Base-by-base conservation (phyloP, 495 filamentous ascomycete genomes). In the Stereocaulon alpinum region DNA sequence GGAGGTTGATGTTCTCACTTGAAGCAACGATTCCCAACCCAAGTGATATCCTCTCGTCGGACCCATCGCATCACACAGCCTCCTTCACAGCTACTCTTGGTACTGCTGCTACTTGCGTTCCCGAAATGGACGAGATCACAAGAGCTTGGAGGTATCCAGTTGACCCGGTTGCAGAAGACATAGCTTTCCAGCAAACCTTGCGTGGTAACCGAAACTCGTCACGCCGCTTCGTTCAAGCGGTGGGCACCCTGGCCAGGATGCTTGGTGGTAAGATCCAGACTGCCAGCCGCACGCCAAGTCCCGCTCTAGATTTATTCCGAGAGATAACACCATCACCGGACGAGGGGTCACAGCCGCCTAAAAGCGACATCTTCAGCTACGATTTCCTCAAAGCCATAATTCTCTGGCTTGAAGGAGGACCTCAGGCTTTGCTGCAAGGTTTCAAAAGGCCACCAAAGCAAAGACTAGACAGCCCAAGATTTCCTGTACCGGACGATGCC, bases 141-240 rank as follows among this genome's bases (percentile, higher is more conserved):
- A 66, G 73, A 6, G 64, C 69, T 2, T 86, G 83, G 83, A 68
- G 75, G 12, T 86, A 86, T 65, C 82, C 83, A 0, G 61, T 84
- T 43, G 76, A 83, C 52, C 82, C 83, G 18, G 63, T 70, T 6
- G 63, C 68, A 3, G 74, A 81, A 40, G 77, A 79, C 42, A 77
- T 86, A 32, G 55, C 64, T 4, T 64, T 82, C 6, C 81, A 86
- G 63, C 75, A 80, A 62, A 75, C 77, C 4, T 72, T 85, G 20
- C 82, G 83, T 18, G 71, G 70, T 10, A 74, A 82, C 54, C 80
- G 86, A 27, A 75, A 82, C 42, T 72, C 78, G 18, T 70, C 77
- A n/a, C 79, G 82, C 64, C 72, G 82, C 45, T 88, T 88, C 67
- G 76, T 87, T 6, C 85, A 86, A 70, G 85, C 83, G n/a, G 74